Evolutionary conservation across 2,329 filamentous ascomycete species (phyloP).

Genomic region (Diaporthe destruens): DNA sequence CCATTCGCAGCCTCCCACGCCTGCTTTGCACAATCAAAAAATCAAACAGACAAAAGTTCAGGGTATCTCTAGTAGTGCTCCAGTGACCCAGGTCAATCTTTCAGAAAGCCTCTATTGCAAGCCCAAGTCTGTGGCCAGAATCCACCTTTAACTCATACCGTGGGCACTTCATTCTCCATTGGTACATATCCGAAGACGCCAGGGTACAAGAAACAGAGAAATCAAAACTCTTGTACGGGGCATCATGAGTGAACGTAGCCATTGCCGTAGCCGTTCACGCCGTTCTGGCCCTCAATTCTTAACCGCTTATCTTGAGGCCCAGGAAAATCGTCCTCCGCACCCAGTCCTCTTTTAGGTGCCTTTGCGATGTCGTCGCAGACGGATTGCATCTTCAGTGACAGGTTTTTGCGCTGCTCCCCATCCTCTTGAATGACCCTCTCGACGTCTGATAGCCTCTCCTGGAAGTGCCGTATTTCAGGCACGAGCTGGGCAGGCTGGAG

Average conservation of each 20-base stretch:
- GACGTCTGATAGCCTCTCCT: conserved; percentile 29
- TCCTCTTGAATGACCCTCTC: conserved; percentile 19
- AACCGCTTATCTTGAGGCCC: conserved; percentile 21
- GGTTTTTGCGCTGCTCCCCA: neutral
- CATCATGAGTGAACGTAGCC: conserved; percentile 14
- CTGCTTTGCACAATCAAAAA: neutral
- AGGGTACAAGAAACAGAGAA: neutral
- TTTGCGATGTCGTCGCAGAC: conserved; percentile 2
- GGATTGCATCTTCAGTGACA: neutral
- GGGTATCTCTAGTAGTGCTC: conserved; percentile 38
- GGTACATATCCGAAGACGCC: neutral
- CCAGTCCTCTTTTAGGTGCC: conserved; percentile 4
- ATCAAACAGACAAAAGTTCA: neutral
- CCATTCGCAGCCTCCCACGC: neutral
- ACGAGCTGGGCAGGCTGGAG: conserved; percentile 13
- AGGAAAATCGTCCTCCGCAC: conserved; percentile 1
- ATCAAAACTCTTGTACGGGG: neutral
- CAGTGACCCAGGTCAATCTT: conserved; percentile 10
- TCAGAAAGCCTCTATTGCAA: conserved; percentile 20
- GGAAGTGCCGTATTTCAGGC: conserved; percentile 35
- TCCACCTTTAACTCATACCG: neutral
- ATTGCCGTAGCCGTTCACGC: conserved; percentile 28
- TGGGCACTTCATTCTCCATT: neutral
- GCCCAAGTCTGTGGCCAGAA: neutral
- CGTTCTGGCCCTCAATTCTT: conserved; percentile 29